Percentiles rank a stretch among this genome's conserved stretches.
Conservation (phyloP, 139 green algal species). For the Tetradesmus lagerheimii region DNA sequence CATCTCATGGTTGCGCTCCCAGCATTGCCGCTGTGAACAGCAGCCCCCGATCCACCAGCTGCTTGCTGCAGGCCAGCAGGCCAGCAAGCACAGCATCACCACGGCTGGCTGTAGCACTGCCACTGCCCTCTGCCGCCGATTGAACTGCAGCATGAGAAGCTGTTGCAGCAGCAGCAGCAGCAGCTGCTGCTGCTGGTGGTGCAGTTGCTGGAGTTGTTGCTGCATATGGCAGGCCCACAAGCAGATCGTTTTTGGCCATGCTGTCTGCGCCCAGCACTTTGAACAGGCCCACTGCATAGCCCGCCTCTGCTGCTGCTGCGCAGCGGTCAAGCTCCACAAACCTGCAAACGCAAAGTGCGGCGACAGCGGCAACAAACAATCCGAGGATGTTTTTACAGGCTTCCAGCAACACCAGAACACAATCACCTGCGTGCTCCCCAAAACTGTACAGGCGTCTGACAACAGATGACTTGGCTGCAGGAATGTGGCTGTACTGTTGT, state of each 20-base stretch:
- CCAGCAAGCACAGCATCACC: neutral
- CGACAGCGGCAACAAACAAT: neutral
- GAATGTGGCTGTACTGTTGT: neutral
- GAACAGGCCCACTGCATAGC: constrained; percentile 55
- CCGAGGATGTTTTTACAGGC: too few species aligned
- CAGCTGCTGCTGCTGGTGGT: neutral
- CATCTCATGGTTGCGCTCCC: neutral
- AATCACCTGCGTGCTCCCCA: neutral
- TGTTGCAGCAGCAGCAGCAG: neutral
- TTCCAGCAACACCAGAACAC: neutral
- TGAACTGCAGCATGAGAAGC: neutral
- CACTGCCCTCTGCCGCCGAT: neutral
- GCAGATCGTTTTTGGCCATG: constrained; percentile 72
- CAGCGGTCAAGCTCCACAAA: constrained; percentile 69
- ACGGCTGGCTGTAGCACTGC: neutral
- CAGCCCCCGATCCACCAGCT: neutral
- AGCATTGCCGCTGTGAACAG: neutral
- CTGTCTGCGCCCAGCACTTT: constrained; percentile 49
- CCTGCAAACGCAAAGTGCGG: constrained; percentile 48
- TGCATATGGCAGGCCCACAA: constrained; percentile 60
- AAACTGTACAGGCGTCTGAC: neutral
- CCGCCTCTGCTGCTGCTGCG: constrained; percentile 55
- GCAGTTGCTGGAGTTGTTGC: neutral
- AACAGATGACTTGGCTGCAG: neutral
- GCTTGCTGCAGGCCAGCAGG: neutral